Evolutionary conservation across 352 stramenopile genomes (phyloP), one percentile per base, ranked within the genome.

Genomic region (Phytophthora pluvialis): DNA sequence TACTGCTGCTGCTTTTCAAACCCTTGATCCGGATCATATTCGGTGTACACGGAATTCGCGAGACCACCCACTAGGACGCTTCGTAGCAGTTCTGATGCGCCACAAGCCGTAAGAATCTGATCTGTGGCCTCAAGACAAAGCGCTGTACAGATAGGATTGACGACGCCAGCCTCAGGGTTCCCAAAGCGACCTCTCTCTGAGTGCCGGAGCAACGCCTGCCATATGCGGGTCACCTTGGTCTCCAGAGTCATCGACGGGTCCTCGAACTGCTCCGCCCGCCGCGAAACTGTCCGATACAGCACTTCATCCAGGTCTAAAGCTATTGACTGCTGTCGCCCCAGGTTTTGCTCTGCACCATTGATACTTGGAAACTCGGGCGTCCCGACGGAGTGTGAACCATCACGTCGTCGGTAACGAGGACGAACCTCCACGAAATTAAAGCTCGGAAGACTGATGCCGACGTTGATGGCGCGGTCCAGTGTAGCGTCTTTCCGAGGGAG

Each of bases 381-480:
- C 18, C 51, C 16, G 35, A 39, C 50, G n/a, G 15, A 25, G 2
- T 38, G 52, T 31, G 38, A 33, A 26, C 16, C 38, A 58, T 71
- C 56, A 3, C 43, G 51, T 57, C 58, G 47, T 58, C 43, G 52
- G 40, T 45, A 49, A 61, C 51, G 46, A 16, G 50, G 39, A 38
- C 63, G 57, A 35, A 64, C 51, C 54, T 90, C 80, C 43, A 91
- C 71, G 52, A 90, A 90, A 47, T 91, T 91, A 64, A 91, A 91
- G 26, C 68, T 72, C 21, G 80, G 82, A 43, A 91, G 60, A 28
- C 47, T 63, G 29, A 76, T 28, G 2, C 64, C 72, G 44, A 86
- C 43, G 38, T 60, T 76, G 13, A 64, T 72, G 7, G 72, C 67
- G 4, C 55, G 47, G 12, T 70, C 48, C 18, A 84, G 29, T 11